Evolutionary conservation across 164 flowering plant genomes (phyloP).

Genomic region (Aristolochia fimbriata): DNA sequence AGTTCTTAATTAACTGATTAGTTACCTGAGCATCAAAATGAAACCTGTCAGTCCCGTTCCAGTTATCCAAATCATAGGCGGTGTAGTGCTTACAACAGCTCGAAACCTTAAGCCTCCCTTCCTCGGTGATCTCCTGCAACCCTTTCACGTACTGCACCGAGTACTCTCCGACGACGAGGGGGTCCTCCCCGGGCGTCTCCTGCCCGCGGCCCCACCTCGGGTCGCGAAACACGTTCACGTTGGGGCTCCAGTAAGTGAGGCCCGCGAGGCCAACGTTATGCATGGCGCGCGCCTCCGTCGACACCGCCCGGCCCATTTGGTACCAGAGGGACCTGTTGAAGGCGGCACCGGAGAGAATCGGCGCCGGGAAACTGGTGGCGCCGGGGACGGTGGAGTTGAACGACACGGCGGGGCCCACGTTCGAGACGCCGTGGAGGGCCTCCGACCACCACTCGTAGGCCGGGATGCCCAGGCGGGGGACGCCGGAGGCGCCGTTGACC

Average conservation of each 20-base stretch:
- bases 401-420: conserved; percentile 24
- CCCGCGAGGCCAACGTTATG: conserved; percentile 48
- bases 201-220: conserved; percentile 67
- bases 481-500: conserved; percentile 29
- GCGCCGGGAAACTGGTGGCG: conserved; percentile 60
- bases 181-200: conserved; percentile 74
- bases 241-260: conserved; percentile 57
- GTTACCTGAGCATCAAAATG: conserved; percentile 57
- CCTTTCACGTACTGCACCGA: conserved; percentile 51
- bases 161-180: conserved; percentile 36
- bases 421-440: conserved; percentile 62
- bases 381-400: conserved; percentile 44
- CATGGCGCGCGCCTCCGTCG: conserved; percentile 67
- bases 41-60: conserved; percentile 50
- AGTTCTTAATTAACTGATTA: no score
- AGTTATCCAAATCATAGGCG: conserved; percentile 61
- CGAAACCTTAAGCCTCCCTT: conserved; percentile 39
- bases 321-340: conserved; percentile 46
- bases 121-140: conserved; percentile 34
- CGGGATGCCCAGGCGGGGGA: conserved; percentile 38
- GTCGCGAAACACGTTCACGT: conserved; percentile 46
- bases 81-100: conserved; percentile 73
- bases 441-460: conserved; percentile 63
- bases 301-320: conserved; percentile 46
- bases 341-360: conserved; percentile 35